Evolutionary conservation across 768 basidiomycete species (phyloP).

Genomic region (Boletus edulis): DNA sequence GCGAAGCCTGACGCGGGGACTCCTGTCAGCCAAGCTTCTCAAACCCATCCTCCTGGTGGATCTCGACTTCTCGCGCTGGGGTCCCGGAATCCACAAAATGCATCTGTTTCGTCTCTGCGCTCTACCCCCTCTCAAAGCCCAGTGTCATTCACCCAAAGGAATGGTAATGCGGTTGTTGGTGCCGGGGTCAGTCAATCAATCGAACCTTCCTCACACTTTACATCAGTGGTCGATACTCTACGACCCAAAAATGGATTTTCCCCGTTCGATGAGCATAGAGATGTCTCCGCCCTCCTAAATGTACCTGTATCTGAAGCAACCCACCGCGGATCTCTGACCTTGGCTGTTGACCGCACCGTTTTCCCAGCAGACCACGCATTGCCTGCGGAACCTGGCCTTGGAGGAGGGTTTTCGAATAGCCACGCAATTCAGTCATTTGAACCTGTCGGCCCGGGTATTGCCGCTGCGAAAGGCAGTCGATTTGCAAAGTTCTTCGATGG

Average conservation of each 20-base stretch:
- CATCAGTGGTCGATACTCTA: conserved; percentile 8
- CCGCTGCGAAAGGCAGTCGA: conserved; percentile 69
- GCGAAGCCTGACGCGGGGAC: conserved; percentile 39
- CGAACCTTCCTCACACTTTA: conserved; percentile 16
- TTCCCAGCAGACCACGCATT: conserved; percentile 24
- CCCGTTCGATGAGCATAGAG: conserved; percentile 51
- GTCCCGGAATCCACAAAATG: conserved; percentile 25
- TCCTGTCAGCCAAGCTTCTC: conserved; percentile 29
- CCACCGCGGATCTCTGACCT: conserved; percentile 17
- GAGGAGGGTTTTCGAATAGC: conserved; percentile 15
- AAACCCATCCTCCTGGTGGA: conserved; percentile 40
- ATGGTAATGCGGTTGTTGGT: conserved; percentile 11
- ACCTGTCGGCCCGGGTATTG: conserved; percentile 41
- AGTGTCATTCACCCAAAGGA: conserved; percentile 25
- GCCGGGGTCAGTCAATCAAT: conserved; percentile 9
- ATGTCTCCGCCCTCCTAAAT: conserved; percentile 1
- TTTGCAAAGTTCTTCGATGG: conserved; percentile 87
- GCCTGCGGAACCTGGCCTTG: conserved; percentile 14
- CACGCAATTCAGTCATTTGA: conserved; percentile 22
- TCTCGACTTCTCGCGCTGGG: conserved; percentile 44
- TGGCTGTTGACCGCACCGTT: conserved; percentile 20
- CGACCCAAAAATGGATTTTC: conserved; percentile 41
- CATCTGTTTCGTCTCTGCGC: conserved; percentile 13
- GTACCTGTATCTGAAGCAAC: conserved; percentile 17
- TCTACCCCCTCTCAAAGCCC: conserved; percentile 23